These are phyloP conservation scores for Pseudonitzschia pungens DNA, from an alignment of 108 stramenopile species.

Conservation along the genomic window DNA sequence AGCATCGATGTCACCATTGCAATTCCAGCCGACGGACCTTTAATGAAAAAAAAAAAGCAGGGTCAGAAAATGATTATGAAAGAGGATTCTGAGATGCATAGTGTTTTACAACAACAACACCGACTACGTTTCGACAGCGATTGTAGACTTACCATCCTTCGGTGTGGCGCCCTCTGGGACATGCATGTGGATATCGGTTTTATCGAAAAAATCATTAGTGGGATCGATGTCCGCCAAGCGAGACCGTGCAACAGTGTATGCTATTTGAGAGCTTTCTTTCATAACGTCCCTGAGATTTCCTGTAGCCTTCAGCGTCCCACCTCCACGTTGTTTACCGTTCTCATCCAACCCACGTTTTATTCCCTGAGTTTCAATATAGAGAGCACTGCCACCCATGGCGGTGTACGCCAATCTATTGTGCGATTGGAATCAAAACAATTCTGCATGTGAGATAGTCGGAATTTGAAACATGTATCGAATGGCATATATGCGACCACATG, in stretches of 20 bases:
- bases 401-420: slow-evolving; percentile 83
- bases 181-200: slow-evolving; percentile 93
- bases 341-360: slow-evolving; percentile 73
- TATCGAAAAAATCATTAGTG: slow-evolving; percentile 73
- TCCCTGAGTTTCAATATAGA: slow-evolving; percentile 96
- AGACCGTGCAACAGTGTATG: slow-evolving; percentile 92
- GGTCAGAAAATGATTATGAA: no score
- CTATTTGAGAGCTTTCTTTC: slow-evolving; percentile 93
- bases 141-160: slow-evolving; percentile 81
- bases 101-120: no score
- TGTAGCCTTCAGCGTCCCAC: slow-evolving; percentile 81
- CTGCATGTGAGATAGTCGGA: no score
- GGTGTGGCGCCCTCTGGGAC: slow-evolving; percentile 99
- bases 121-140: no score
- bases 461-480: no score
- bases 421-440: no score
- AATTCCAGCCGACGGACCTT: slow-evolving; percentile 89
- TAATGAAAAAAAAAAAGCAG: background rate
- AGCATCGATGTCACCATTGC: slow-evolving; percentile 97
- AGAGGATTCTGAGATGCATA: no score
- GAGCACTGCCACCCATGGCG: slow-evolving; percentile 93
- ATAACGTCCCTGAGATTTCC: slow-evolving; percentile 96
- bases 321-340: slow-evolving; percentile 75
- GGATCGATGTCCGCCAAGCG: slow-evolving; percentile 68
- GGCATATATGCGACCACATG: no score